Evolutionary conservation across 495 filamentous ascomycete species (phyloP), one percentile per base, ranked within the genome.

Genomic region (Trichoderma parareesei): DNA sequence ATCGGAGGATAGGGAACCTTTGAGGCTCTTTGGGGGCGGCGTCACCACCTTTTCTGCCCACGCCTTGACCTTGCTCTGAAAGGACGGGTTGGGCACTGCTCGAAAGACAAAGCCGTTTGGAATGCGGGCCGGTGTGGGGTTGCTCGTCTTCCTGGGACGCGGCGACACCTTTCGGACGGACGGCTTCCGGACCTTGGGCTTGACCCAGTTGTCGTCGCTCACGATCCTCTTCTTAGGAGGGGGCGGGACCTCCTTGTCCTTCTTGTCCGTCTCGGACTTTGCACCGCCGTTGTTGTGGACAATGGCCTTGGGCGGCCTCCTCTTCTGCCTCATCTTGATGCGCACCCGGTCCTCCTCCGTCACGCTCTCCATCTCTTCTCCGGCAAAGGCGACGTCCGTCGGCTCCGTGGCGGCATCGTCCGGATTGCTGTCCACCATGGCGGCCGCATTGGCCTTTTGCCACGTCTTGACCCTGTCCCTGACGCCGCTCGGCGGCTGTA

Each of bases 171-270:
- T 46, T 7, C 37, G 53, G 38, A 57, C 42, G 4, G 53, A 70
- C 9, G 73, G 60, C 43, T 67, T 81, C 65, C 80, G 82, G 55
- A 78, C 79, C 64, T 76, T 73, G 38, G 76, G 71, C 70, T 81
- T 83, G 75, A 83, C 81, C 90, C 90, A 93, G 67, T 93, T 87
- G 46, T 86, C 85, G 74, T 93, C 90, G 69, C 90, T 92, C 27
- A 93, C 81, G 33, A 93, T 86, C 60, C 90, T 82, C 78, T 91
- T 93, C 69, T 86, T 85, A 6, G 90, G 90, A 20, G 73, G 67
- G 40, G 61, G 70, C 48, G 72, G 75, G 16, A 71, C 3, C 40
- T 41, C 6, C 40, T 41, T 27, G 66, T 55, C 71, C 27, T n/a
- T 65, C 14, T 63, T 67, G 37, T 61, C 61, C 38, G 8, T 60